A percentile compares a stretch with the other conserved stretches of the same genome.
phyloP scores from a whole-genome alignment of 2,329 filamentous ascomycete species.

The Cercospora sp. region DNA sequence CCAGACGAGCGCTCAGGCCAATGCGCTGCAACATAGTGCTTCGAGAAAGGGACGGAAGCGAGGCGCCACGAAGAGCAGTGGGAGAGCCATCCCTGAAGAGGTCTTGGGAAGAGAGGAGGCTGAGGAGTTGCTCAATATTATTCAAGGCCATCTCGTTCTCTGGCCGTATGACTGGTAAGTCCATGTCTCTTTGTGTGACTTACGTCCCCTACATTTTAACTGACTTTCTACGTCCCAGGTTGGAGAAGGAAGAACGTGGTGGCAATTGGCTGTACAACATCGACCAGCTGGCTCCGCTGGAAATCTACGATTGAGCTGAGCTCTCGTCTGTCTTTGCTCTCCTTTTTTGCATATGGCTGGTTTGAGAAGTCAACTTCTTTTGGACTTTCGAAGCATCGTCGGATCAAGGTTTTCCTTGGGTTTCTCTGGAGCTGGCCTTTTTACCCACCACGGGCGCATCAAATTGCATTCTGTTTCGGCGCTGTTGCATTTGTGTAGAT shows the following conservation, averaged over 20 bases:
- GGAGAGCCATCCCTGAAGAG: constrained; percentile 68
- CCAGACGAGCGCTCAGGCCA: constrained; percentile 7
- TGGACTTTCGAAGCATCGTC: not conserved
- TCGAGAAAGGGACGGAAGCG: constrained; percentile 65
- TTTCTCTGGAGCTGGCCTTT: not conserved
- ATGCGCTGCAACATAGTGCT: constrained; percentile 24
- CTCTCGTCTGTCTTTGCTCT: not conserved
- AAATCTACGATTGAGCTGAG: constrained; percentile 67
- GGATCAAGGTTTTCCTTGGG: not conserved
- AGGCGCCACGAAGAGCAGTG: constrained; percentile 68
- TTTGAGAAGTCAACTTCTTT: not conserved
- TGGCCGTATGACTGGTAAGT: constrained; percentile 90
- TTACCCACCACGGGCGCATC: not conserved
- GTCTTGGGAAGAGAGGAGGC: constrained; percentile 72
- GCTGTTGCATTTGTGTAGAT: not conserved
- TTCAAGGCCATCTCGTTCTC: constrained; percentile 84
- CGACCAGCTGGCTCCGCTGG: constrained; percentile 90
- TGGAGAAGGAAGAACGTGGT: constrained; percentile 84
- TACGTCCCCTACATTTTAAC: not conserved
- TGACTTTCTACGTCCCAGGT: constrained; percentile 49
- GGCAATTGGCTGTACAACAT: constrained; percentile 97
- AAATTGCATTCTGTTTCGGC: not conserved
- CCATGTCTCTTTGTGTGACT: not conserved
- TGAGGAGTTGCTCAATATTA: constrained; percentile 74
- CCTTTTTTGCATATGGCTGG: not conserved